Evolutionary conservation across 306 rosid genomes (phyloP).

Genomic region (Sechiopsis laciniata): DNA sequence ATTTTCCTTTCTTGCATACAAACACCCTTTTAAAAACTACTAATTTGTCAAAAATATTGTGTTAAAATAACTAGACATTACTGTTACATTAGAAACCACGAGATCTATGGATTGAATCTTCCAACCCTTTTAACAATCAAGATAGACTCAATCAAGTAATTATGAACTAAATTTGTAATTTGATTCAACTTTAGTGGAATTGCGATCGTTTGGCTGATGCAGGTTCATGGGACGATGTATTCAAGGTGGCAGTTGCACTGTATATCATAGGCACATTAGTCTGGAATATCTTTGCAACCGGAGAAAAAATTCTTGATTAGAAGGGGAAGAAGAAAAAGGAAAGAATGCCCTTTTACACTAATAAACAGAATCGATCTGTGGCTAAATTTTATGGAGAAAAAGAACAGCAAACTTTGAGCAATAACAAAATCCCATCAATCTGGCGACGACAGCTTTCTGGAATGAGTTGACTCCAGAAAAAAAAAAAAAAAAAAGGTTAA

Average conservation of each 20-base stretch:
- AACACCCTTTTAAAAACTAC: too few relatives aligned
- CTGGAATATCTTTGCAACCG: constrained; percentile 81
- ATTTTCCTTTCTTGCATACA: too few relatives aligned
- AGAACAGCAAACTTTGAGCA: background rate
- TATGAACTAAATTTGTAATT: too few relatives aligned
- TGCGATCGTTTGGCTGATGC: constrained; percentile 16
- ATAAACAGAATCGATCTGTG: background rate
- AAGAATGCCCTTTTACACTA: background rate
- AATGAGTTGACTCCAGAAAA: background rate
- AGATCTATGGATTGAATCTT: too few relatives aligned
- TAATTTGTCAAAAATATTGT: too few relatives aligned
- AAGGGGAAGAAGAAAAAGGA: background rate
- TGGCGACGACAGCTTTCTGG: background rate
- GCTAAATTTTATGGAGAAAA: constrained; percentile 6
- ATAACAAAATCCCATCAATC: background rate
- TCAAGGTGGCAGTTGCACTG: constrained; percentile 75
- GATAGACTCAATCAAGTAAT: too few relatives aligned
- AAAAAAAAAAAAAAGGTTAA: background rate
- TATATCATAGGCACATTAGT: constrained; percentile 72
- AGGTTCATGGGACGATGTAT: constrained; percentile 95
- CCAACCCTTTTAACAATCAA: too few relatives aligned
- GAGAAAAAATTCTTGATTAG: constrained; percentile 71
- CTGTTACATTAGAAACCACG: too few relatives aligned
- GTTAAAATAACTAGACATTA: too few relatives aligned
- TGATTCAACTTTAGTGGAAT: too few relatives aligned